Base-by-base conservation (phyloP, 2,329 filamentous ascomycete genomes). In the Parascedosporium putredinis region DNA sequence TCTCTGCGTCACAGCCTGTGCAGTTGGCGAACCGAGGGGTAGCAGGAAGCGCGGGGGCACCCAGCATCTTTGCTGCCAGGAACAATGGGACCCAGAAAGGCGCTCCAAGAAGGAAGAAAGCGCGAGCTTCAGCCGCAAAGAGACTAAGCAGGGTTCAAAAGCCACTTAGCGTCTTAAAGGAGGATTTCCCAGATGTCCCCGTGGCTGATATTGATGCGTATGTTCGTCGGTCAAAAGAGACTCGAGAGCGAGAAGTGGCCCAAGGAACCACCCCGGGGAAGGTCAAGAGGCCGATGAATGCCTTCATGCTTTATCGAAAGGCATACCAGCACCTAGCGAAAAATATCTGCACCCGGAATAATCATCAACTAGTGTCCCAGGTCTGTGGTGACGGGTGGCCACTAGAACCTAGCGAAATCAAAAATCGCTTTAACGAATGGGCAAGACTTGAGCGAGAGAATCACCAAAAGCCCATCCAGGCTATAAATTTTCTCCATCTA, bases 231-330 rank as follows among this genome's bases (percentile, higher is more conserved):
- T 72, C 85, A 8, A 67, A 72, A 2, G 82, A 87, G 51, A 74
- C 75, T 5, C 79, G 91, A 51, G 73, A 72, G 45, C 67, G 71
- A 50, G 89, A 95, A 63, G 81, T 84, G 8, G 76, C 80, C 40
- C 76, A 79, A 58, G 77, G 81, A 51, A 88, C 83, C 58, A 71
- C 81, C 31, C 72, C 72, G 2, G 86, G 86, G 23, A 89, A 90
- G 62, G 78, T 97, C 57, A 88, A 91, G 59, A 78, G 93, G 25
- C 90, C 93, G 2, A 95, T 96, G 84, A 98, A 98, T 65, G 91
- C 88, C 1, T 98, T 97, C 70, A 95, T 98, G 85, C 73, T 98
- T 47, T 98, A 98, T 65, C 84, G 93, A 38, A 95, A 93, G 56
- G 88, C 88, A 5, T 96, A 88, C 62, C 87, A 94, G 53, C 86